Conservation (phyloP, 2,329 filamentous ascomycete species). For the Paecilomyces formosus region DNA sequence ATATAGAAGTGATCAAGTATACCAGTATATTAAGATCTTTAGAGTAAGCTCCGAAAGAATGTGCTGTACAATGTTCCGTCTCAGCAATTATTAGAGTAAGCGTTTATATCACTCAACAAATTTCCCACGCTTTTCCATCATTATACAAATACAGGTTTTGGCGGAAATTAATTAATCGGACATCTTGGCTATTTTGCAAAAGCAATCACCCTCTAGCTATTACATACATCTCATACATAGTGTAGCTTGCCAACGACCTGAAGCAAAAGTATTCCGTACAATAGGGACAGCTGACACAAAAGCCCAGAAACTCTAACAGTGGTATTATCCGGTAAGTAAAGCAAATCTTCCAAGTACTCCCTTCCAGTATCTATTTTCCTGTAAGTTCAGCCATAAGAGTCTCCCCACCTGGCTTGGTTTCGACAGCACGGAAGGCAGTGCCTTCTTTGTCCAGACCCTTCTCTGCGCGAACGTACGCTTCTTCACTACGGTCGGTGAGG, state of each 20-base stretch:
- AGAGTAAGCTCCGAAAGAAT: too few species aligned
- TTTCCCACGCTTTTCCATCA: too few species aligned
- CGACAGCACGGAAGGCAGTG: constrained; percentile 63
- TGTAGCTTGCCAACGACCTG: background rate
- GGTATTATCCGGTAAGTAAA: background rate
- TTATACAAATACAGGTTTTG: too few species aligned
- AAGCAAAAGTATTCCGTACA: background rate
- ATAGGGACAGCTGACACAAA: background rate
- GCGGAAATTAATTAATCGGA: too few species aligned
- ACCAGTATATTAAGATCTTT: too few species aligned
- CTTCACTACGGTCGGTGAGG: constrained; percentile 66
- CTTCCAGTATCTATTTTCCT: constrained; percentile 6
- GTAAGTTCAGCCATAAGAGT: constrained; percentile 23
- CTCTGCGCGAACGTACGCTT: constrained; percentile 65
- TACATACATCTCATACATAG: background rate
- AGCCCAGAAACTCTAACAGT: background rate
- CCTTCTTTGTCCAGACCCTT: constrained; percentile 59
- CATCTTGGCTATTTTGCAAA: background rate
- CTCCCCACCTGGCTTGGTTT: constrained; percentile 56
- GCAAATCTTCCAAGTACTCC: background rate
- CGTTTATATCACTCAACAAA: too few species aligned
- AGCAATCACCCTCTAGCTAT: background rate
- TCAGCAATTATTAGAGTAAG: too few species aligned
- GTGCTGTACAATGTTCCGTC: too few species aligned
- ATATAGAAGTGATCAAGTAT: too few species aligned